A percentile compares a stretch with the other conserved stretches of the same genome.
Conservation (phyloP, 805 yeast species). For the Pichia ethanolica region DNA sequence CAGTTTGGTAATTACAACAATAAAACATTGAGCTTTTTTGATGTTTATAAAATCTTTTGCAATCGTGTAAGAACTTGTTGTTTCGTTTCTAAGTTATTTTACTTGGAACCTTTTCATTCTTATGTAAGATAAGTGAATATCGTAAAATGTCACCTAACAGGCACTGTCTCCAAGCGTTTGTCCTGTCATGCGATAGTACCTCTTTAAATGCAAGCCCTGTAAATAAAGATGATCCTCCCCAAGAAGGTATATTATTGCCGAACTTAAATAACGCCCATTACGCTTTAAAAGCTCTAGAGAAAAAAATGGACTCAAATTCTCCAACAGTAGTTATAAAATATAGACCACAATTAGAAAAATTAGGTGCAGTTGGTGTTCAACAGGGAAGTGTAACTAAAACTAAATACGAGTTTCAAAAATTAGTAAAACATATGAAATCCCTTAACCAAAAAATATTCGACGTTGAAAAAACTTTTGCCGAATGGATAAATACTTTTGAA, state of each 20-base stretch:
- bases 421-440: conserved; percentile 1
- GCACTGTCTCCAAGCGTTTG: not conserved
- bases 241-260: not conserved
- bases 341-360: conserved; percentile 8
- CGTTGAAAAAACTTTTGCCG: not conserved
- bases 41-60: too few species aligned
- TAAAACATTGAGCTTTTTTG: too few species aligned
- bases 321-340: not conserved
- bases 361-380: conserved; percentile 10
- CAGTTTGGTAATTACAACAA: too few species aligned
- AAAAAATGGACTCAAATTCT: not conserved
- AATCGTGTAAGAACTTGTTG: too few species aligned
- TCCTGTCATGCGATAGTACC: not conserved
- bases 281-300: not conserved
- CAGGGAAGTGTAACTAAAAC: conserved; percentile 7
- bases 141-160: not conserved
- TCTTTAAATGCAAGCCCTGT: conserved; percentile 4
- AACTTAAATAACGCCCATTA: not conserved
- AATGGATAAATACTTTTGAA: conserved; percentile 8
- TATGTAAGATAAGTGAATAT: too few species aligned
- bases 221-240: not conserved
- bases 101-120: too few species aligned
- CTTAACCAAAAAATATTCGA: not conserved
- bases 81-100: too few species aligned
- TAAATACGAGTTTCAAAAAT: conserved; percentile 5